Evolutionary conservation across 768 basidiomycete species (phyloP), one percentile per base, ranked within the genome.

Genomic region (Collybia nuda): DNA sequence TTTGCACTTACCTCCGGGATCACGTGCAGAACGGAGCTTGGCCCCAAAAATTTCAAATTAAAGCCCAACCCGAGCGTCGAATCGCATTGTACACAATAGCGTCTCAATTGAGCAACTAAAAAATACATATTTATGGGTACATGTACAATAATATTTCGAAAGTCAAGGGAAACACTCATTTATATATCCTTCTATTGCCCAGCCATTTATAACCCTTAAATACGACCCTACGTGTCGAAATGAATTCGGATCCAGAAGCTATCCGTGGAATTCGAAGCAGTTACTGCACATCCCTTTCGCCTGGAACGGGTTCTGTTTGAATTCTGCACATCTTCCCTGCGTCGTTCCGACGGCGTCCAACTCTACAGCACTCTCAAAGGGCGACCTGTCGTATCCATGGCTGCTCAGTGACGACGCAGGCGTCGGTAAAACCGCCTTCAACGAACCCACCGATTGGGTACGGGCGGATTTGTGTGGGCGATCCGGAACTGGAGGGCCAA

Each of bases 281-380:
- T 81, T 84, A 54, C 73, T 82, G 65, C 86, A 87, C 68, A 81
- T 73, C 6, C 85, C 84, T 60, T 76, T 75, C 40, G 75, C 71
- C 67, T 87, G 84, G 70, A 84, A 83, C 38, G 81, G 81, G 61
- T 83, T 82, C 67, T 87, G 84, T 59, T 78, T 79, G 65, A 88
- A 86, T 40, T 76, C 71, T 19, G 54, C 62, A 58, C 87, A 86
- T 8, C 66, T 70, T 18, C 62, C 63, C 19, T 45, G 50, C 23
- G 53, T 53, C 39, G 55, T 40, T 43, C 55, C 57, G 19, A 50
- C 49, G 26, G 46, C 40, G 19, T 69, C 66, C 35, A 79, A 62
- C 54, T 87, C 84, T 24, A 70, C 68, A 35, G 76, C 71, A 58
- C 84, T 86, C 56, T 87, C 85, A 53, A 88, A 88, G 19, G 86